phyloP scores from a whole-genome alignment of 495 filamentous ascomycete genomes.

The Margaritispora aquatica region DNA sequence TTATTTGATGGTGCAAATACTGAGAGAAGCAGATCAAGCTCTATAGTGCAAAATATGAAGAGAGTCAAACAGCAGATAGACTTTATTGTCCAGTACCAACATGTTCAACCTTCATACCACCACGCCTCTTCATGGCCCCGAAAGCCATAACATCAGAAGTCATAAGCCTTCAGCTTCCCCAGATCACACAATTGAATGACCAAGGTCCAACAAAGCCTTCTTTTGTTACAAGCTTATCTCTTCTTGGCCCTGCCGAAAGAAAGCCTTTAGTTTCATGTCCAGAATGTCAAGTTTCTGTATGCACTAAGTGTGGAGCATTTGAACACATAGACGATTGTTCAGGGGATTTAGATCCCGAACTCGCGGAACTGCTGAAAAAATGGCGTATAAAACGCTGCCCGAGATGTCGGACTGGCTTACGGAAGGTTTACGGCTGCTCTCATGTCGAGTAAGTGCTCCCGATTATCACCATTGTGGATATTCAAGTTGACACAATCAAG shows the following conservation, averaged over 20 bases:
- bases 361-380: conserved; percentile 15
- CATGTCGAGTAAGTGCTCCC: conserved; percentile 13
- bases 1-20: not conserved
- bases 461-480: not conserved
- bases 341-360: conserved; percentile 15
- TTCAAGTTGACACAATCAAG: not conserved
- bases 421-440: conserved; percentile 24
- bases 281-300: conserved; percentile 14
- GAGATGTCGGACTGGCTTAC: conserved; percentile 24
- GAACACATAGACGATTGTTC: conserved; percentile 20
- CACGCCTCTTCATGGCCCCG: conserved; percentile 7
- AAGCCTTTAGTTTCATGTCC: conserved; percentile 19
- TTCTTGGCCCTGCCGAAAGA: not conserved
- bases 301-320: conserved; percentile 17
- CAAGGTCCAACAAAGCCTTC: not conserved
- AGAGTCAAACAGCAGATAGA: conserved; percentile 26
- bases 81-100: conserved; percentile 26
- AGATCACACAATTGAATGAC: not conserved
- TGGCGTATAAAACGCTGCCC: conserved; percentile 26
- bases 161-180: not conserved
- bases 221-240: not conserved
- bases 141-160: not conserved
- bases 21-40: conserved; percentile 11
- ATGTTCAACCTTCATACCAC: conserved; percentile 27
- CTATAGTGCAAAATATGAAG: conserved; percentile 27